Percentiles rank a stretch among this genome's conserved stretches.
These are phyloP conservation scores for Ustanciosporium gigantosporum DNA, from an alignment of 1,284 basidiomycete genomes.

Conservation along the genomic window DNA sequence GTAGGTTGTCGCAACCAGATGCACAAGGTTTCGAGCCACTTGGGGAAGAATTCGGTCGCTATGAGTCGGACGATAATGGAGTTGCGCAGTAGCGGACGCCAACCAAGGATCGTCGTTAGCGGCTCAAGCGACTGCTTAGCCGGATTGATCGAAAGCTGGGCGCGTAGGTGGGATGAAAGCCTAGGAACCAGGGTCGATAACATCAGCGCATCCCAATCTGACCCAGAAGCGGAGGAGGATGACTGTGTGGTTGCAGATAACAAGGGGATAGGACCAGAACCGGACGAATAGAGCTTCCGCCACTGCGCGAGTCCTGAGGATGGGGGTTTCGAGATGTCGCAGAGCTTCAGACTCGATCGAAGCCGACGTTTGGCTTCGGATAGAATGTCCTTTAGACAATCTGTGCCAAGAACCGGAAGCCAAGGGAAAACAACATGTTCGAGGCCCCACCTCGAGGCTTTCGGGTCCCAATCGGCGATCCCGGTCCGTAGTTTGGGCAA, in stretches of 20 bases:
- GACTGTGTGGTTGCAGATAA: no score
- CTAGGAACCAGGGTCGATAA: slow-evolving; percentile 89
- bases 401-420: slow-evolving; percentile 77
- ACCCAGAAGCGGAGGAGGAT: not conserved
- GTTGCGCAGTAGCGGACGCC: slow-evolving; percentile 73
- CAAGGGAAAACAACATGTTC: slow-evolving; percentile 90
- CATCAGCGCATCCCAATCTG: slow-evolving; percentile 87
- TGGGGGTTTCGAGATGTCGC: slow-evolving; percentile 63
- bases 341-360: slow-evolving; percentile 75
- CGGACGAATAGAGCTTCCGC: slow-evolving; percentile 17
- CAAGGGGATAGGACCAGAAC: not conserved
- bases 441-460: slow-evolving; percentile 62
- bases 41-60: slow-evolving; percentile 89
- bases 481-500: slow-evolving; percentile 85
- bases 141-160: slow-evolving; percentile 83
- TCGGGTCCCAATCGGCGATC: slow-evolving; percentile 72
- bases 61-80: slow-evolving; percentile 50
- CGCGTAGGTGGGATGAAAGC: slow-evolving; percentile 76
- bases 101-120: slow-evolving; percentile 75
- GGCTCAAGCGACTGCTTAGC: slow-evolving; percentile 75
- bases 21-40: slow-evolving; percentile 89
- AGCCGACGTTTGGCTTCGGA: slow-evolving; percentile 84
- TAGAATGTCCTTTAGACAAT: slow-evolving; percentile 75
- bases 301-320: slow-evolving; percentile 29
- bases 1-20: slow-evolving; percentile 84